Evolutionary conservation across 75 land plant genomes (phyloP), one percentile per base, ranked within the genome.

Genomic region (Selaginella tamariscina): DNA sequence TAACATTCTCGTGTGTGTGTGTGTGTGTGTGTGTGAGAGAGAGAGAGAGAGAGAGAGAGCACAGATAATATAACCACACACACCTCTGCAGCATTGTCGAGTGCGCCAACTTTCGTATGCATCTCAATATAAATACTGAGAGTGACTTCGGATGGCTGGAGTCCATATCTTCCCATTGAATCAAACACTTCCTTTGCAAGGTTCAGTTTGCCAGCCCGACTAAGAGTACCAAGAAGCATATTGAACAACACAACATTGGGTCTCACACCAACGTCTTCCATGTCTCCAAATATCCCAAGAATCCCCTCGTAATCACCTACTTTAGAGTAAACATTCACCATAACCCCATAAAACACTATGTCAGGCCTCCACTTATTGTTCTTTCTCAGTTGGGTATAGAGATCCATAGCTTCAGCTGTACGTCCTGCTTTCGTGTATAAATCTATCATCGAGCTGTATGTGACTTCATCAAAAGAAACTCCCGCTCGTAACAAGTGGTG

Each of bases 371-470:
- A 84, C 32, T 85, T 83, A n/a, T n/a, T n/a, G 56, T 86, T 80
- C 55, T 66, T 66, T 24, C 57, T 68, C 93, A 92, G 83, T 39
- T 68, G 32, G 24, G 65, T 49, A 30, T 82, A 83, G 8, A 92
- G 75, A 31, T 77, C 77, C 60, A 89, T 80, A 30, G 85, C 80
- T 70, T 68, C 80, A 27, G 84, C 81, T 66, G 81, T 66, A 32
- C 85, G 75, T 31, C 82, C 82, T 1, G 60, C 75, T 78, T 80
- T 93, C 13, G 84, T 87, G 73, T 87, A 83, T 0, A 89, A 90
- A 78, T 89, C 96, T 44, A 89, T 84, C 79, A 92, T 82, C 15
- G 89, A 81, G 32, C 87, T 89, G 75, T 89, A 92, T 29, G 97
- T 86, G 32, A 92, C 87, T 62, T 78, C 84, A 83, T 86, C 88